Percentiles rank a stretch among this genome's conserved stretches.
phyloP scores from a whole-genome alignment of 108 stramenopile genomes.

The Licmophora abbreviata region DNA sequence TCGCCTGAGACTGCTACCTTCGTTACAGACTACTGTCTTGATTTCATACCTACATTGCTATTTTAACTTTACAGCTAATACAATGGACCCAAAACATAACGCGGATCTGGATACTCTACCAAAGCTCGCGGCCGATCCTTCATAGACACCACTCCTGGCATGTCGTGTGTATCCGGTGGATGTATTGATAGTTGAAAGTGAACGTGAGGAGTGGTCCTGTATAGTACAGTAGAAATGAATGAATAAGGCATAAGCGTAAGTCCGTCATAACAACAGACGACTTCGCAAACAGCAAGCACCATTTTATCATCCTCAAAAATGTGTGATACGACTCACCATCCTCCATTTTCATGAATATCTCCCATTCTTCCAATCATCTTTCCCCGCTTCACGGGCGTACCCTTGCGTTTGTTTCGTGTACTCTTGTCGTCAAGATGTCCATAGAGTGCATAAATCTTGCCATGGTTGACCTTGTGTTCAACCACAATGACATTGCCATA shows the following conservation, averaged over 20 bases:
- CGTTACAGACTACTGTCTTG: no score
- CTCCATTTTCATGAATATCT: slow-evolving; percentile 73
- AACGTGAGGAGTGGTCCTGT: slow-evolving; percentile 31
- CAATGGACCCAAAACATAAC: slow-evolving; percentile 54
- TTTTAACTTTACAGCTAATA: slow-evolving; percentile 34
- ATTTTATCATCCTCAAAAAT: neutral
- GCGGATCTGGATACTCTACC: slow-evolving; percentile 58
- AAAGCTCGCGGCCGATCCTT: slow-evolving; percentile 43
- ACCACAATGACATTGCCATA: slow-evolving; percentile 79
- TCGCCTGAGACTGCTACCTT: no score
- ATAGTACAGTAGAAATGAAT: neutral
- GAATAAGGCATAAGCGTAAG: neutral
- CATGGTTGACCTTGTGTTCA: slow-evolving; percentile 35
- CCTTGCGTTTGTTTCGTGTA: slow-evolving; percentile 7
- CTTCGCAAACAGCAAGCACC: neutral
- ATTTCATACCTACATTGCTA: no score
- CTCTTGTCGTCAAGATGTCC: slow-evolving; percentile 57
- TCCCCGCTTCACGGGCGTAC: slow-evolving; percentile 21
- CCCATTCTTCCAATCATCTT: slow-evolving; percentile 34
- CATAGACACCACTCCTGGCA: slow-evolving; percentile 64
- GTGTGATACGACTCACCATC: slow-evolving; percentile 34
- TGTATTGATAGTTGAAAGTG: slow-evolving; percentile 58
- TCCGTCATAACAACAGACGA: no score
- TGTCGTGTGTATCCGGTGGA: slow-evolving; percentile 60
- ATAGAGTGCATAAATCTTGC: slow-evolving; percentile 60